Base-by-base conservation (phyloP, 2,329 filamentous ascomycete genomes). In the Exophiala sp. region DNA sequence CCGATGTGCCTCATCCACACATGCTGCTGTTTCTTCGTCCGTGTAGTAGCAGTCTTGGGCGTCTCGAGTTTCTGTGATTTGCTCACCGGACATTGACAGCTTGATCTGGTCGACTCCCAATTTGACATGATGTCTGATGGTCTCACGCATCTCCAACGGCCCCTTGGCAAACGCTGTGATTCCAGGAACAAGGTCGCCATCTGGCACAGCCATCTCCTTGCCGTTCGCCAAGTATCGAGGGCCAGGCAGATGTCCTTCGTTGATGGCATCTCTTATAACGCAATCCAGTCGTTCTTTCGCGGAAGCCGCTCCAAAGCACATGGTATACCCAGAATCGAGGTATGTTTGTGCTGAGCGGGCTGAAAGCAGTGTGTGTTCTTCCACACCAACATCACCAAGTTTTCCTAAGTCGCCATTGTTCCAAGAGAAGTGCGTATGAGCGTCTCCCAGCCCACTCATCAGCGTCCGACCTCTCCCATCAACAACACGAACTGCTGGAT, bases 361-460 rank as follows among this genome's bases (percentile, higher is more conserved):
- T 0, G 76, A 77, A 4, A 75, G 57, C 0, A 79, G 63, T 0
- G 72, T 72, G 57, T 80, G 77, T 50, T 79, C 76, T 60, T 79
- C 76, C 0, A 78, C 65, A 0, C 66, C 68, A 2, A 79, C 58
- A 1, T 71, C 69, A 1, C 73, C 74, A 1, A 79, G 62, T 1
- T 65, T 61, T 16, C 68, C 68, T 0, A 79, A 66, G 47, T 75
- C 71, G 4, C 71, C 68, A 4, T 68, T 69, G 51, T 78, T 78
- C 76, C 76, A 79, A 2, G 71, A 73, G 5, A 79, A 68, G 57
- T 78, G 75, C 0, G 75, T 73, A 61, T 80, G 77, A 0, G 74
- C 72, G 55, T 79, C 77, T 1, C 75, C 74, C 0, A 79, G 65
- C 0, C 77, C 77, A n/a, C 71, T 71, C 72, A 79, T 78, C 21